phyloP scores from a whole-genome alignment of 2,329 filamentous ascomycete species.

The Colletotrichum endophyticum region DNA sequence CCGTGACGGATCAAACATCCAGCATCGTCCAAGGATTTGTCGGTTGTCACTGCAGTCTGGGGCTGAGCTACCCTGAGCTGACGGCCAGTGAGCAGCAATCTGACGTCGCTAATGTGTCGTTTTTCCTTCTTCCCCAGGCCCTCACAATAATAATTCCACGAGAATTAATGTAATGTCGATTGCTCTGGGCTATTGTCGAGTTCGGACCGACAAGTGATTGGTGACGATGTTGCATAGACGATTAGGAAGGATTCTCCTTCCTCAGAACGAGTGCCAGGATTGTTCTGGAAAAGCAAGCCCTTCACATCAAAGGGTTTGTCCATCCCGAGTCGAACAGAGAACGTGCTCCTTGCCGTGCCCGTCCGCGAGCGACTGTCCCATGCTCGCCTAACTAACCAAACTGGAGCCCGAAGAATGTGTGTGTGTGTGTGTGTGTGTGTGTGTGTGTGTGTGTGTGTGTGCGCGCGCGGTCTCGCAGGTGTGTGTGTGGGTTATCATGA shows the following conservation, averaged over 20 bases:
- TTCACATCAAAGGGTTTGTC: constrained; percentile 6
- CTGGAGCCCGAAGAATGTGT: not conserved
- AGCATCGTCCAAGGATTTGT: not conserved
- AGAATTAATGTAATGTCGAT: not conserved
- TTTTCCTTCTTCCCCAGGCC: not conserved
- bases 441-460: not conserved
- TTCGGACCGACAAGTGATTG: constrained; percentile 1
- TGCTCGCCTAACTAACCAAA: constrained; percentile 1
- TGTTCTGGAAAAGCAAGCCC: constrained; percentile 4
- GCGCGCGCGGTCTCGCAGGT: not conserved
- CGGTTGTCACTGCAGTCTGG: not conserved
- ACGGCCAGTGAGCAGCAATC: not conserved
- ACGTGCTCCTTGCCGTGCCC: constrained; percentile 3
- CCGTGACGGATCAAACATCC: not conserved
- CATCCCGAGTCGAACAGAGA: constrained; percentile 12
- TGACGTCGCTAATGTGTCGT: not conserved
- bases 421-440: not conserved
- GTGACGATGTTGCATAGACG: not conserved
- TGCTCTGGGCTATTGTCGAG: not conserved
- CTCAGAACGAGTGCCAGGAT: not conserved
- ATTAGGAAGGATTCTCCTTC: not conserved
- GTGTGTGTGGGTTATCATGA: constrained; percentile 18
- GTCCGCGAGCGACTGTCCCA: constrained; percentile 16
- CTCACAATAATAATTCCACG: not conserved
- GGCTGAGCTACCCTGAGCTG: not conserved